These are phyloP conservation scores for Colletotrichum spaethianum DNA, from an alignment of 2,329 filamentous ascomycete genomes.

Conservation along the genomic window DNA sequence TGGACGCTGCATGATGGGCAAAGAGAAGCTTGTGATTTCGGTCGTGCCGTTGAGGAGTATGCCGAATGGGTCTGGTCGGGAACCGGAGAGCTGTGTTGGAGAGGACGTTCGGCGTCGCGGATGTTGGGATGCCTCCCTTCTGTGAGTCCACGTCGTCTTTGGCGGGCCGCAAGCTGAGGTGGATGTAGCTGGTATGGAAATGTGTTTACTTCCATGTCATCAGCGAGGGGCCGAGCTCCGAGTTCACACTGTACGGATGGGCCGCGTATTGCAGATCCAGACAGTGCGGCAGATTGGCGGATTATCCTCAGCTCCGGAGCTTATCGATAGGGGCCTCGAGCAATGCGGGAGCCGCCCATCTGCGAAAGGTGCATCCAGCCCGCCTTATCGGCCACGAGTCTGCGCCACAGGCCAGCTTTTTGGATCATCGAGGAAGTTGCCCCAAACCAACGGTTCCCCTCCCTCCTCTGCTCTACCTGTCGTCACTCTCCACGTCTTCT, in stretches of 20 bases:
- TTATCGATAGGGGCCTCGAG: constrained; percentile 33
- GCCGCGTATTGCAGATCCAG: accelerated
- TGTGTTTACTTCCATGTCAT: constrained; percentile 48
- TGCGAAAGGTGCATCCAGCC: constrained; percentile 19
- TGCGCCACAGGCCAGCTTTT: constrained; percentile 40
- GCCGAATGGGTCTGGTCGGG: background rate
- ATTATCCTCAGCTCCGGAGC: constrained; percentile 13
- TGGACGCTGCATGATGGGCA: constrained; percentile 83
- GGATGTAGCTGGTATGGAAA: constrained; percentile 44
- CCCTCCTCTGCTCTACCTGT: background rate
- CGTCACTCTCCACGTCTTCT: background rate
- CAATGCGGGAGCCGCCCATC: background rate
- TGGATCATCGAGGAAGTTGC: constrained; percentile 35
- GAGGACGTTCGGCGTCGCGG: constrained; percentile 3
- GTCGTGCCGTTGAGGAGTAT: background rate
- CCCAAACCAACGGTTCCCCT: constrained; percentile 14
- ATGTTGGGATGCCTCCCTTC: constrained; percentile 34
- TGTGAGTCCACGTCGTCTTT: constrained; percentile 35
- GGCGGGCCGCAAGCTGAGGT: constrained; percentile 34
- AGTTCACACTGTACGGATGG: background rate
- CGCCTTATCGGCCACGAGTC: constrained; percentile 31
- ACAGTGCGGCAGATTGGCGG: background rate
- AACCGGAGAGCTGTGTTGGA: background rate
- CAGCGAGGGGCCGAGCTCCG: background rate
- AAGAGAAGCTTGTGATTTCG: constrained; percentile 28